These are phyloP conservation scores for Radiomyces spectabilis DNA, from an alignment of 192 early-diverging fungal species.

Conservation along the genomic window DNA sequence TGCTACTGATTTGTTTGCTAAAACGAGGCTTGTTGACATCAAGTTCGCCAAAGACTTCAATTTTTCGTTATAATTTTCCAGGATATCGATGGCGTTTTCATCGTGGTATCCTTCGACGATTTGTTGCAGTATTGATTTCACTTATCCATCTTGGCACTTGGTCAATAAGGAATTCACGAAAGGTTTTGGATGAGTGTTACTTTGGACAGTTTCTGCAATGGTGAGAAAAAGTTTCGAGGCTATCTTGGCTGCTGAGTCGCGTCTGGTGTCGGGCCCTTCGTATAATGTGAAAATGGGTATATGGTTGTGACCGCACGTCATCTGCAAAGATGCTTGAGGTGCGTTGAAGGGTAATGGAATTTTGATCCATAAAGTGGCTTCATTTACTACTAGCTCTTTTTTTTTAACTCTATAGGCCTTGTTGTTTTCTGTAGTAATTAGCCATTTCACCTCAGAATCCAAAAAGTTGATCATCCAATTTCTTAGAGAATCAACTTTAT, in stretches of 20 bases:
- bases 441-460: no score
- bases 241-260: conserved; percentile 3
- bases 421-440: no score
- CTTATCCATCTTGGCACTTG: conserved; percentile 5
- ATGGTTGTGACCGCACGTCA: neutral
- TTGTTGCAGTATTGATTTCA: conserved; percentile 1
- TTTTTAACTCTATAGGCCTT: no score
- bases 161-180: neutral
- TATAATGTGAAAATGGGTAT: conserved; percentile 3
- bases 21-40: conserved; percentile 8
- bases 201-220: neutral
- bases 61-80: neutral
- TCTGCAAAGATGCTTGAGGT: conserved; percentile 6
- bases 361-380: no score
- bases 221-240: neutral
- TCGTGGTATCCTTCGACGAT: conserved; percentile 3
- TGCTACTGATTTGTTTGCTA: conserved; percentile 5
- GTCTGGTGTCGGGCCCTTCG: neutral
- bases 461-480: no score
- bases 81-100: neutral
- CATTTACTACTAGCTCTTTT: no score
- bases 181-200: neutral
- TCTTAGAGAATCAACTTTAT: no score
- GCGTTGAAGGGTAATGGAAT: conserved; percentile 6
- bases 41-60: neutral